Percentiles rank a stretch among this genome's conserved stretches.
phyloP scores from a whole-genome alignment of 192 early-diverging fungal genomes.

The Dispira simplex region DNA sequence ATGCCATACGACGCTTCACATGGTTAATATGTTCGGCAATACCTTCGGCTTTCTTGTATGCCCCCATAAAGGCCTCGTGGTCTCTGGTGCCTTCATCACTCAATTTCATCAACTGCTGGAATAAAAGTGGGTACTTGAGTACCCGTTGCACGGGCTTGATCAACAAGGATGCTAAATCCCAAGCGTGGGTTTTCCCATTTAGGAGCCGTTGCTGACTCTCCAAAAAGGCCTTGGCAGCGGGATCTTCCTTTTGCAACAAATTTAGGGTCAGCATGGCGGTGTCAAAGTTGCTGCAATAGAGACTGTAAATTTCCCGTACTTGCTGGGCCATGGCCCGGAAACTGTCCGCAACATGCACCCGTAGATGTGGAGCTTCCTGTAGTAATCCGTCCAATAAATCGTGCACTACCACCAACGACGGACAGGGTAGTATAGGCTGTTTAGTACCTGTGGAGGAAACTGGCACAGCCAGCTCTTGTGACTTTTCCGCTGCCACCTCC shows the following conservation, averaged over 20 bases:
- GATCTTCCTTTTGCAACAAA: conserved; percentile 21
- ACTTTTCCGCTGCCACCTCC: too few species aligned
- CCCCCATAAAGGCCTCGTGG: conserved; percentile 35
- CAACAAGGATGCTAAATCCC: conserved; percentile 82
- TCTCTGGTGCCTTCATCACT: conserved; percentile 33
- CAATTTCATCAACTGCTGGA: conserved; percentile 32
- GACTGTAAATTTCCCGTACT: conserved; percentile 24
- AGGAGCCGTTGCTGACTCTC: conserved; percentile 20
- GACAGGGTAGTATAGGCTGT: neutral
- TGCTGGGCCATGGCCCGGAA: conserved; percentile 24
- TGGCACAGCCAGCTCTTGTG: neutral
- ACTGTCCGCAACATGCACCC: conserved; percentile 24
- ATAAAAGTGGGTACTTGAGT: conserved; percentile 87
- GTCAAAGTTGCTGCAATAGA: conserved; percentile 31
- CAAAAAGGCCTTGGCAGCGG: conserved; percentile 16
- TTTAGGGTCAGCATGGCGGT: conserved; percentile 25
- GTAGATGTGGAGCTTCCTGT: conserved; percentile 23
- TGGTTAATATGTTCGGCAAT: conserved; percentile 75
- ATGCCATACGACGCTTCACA: conserved; percentile 73
- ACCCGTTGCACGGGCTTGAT: conserved; percentile 97
- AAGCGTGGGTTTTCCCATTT: conserved; percentile 58
- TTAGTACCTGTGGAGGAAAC: neutral
- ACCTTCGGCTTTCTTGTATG: conserved; percentile 31
- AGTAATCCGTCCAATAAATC: neutral
- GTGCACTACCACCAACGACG: neutral